phyloP scores from a whole-genome alignment of 2,329 filamentous ascomycete species.

The Claviceps quebecensis region DNA sequence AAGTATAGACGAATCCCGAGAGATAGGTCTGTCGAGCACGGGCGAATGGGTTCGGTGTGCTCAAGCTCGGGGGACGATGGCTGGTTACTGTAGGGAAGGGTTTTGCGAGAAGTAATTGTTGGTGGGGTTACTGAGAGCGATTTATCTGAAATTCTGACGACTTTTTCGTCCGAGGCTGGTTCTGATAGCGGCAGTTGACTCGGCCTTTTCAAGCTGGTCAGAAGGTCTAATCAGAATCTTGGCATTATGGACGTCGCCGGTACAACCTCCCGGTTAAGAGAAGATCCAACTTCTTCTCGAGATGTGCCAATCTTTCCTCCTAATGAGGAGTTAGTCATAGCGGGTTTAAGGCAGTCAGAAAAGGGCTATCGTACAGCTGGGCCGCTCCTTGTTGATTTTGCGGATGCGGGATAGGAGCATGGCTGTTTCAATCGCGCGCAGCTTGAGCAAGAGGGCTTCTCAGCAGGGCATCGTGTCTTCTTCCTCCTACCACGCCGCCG shows the following conservation, averaged over 20 bases:
- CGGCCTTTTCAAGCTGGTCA: constrained; percentile 17
- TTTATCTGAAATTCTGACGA: constrained; percentile 17
- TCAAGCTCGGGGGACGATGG: constrained; percentile 15
- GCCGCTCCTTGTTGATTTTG: constrained; percentile 23
- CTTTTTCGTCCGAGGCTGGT: constrained; percentile 17
- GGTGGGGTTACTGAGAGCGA: constrained; percentile 20
- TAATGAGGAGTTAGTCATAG: constrained; percentile 9
- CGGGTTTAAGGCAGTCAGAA: too few relatives aligned
- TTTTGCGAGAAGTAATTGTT: constrained; percentile 11
- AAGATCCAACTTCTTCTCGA: constrained; percentile 38
- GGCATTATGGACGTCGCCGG: constrained; percentile 2
- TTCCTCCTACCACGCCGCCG: constrained; percentile 23
- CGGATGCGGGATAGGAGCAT: constrained; percentile 28
- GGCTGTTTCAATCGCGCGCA: constrained; percentile 33
- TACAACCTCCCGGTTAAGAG: constrained; percentile 29
- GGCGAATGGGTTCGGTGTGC: constrained; percentile 16
- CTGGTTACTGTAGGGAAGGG: constrained; percentile 9
- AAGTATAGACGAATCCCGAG: constrained; percentile 26
- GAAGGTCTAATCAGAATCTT: constrained; percentile 8
- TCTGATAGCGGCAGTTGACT: constrained; percentile 15
- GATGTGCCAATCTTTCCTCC: constrained; percentile 35
- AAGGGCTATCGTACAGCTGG: constrained; percentile 26
- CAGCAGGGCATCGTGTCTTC: constrained; percentile 37
- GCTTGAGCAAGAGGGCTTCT: constrained; percentile 36
- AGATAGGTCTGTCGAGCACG: constrained; percentile 18